Evolutionary conservation across 176 grass and related monocot genomes (phyloP).

Genomic region (Ampelocalamus luodianensis): DNA sequence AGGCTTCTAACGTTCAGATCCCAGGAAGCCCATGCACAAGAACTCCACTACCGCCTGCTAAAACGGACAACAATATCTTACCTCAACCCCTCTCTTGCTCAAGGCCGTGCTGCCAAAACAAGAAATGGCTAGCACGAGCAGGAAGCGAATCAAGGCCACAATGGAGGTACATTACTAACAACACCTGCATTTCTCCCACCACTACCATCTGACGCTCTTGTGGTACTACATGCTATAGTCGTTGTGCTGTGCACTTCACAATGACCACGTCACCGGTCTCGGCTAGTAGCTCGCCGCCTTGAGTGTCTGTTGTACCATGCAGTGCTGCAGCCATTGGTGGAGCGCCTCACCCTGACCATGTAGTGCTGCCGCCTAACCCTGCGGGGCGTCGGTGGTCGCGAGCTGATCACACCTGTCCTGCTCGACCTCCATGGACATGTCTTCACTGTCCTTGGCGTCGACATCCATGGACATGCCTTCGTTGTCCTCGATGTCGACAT

Average conservation of each 20-base stretch:
- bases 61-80: no score
- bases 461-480: constrained; percentile 19
- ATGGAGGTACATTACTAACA: neutral
- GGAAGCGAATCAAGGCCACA: neutral
- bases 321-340: neutral
- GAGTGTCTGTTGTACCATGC: neutral
- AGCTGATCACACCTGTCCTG: no score
- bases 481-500: neutral
- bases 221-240: no score
- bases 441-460: neutral
- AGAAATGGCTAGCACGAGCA: neutral
- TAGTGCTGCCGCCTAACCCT: no score
- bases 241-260: neutral
- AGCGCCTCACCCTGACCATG: no score
- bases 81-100: no score
- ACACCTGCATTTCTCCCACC: neutral
- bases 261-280: constrained; percentile 45
- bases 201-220: neutral
- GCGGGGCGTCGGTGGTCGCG: no score
- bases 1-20: no score
- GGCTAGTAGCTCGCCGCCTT: constrained; percentile 37
- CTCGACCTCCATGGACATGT: no score
- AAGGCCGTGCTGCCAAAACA: neutral
- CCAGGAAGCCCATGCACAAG: no score
- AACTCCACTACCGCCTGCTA: no score